Conservation (phyloP, 176 grass and related monocot species). For the Aegilops umbellulata region DNA sequence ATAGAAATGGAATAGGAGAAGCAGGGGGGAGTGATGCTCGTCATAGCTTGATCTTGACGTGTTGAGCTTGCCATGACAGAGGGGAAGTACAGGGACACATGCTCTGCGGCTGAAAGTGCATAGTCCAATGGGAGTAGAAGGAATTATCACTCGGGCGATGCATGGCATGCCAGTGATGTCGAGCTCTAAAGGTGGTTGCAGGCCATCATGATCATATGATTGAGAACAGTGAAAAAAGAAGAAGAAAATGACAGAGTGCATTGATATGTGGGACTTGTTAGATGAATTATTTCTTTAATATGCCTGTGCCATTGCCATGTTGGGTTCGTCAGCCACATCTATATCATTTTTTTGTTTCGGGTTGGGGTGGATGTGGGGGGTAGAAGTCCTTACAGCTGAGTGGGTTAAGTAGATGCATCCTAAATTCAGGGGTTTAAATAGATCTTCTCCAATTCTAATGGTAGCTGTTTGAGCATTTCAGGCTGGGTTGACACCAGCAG, state of each 20-base stretch:
- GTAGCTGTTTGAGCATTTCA: conserved; percentile 38
- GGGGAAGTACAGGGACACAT: background rate
- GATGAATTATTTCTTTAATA: background rate
- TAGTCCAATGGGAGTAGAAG: background rate
- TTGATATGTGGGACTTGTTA: background rate
- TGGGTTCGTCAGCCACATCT: background rate
- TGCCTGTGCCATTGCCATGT: background rate
- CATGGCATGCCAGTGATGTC: background rate
- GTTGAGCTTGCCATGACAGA: background rate
- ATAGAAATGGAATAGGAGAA: background rate
- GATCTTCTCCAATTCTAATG: background rate
- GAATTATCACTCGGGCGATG: background rate
- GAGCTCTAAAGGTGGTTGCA: background rate
- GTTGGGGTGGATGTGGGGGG: background rate
- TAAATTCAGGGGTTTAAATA: background rate
- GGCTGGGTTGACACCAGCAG: conserved; percentile 71
- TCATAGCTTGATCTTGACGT: background rate
- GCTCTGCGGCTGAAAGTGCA: background rate
- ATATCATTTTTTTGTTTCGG: background rate
- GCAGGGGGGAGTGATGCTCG: background rate
- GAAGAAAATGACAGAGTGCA: background rate
- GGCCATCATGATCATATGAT: background rate
- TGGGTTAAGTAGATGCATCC: background rate
- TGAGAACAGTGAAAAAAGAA: background rate
- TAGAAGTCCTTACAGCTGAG: background rate